Conservation (phyloP, 1,139 yeast genomes). For the Saccharomycopsis hybrid region DNA sequence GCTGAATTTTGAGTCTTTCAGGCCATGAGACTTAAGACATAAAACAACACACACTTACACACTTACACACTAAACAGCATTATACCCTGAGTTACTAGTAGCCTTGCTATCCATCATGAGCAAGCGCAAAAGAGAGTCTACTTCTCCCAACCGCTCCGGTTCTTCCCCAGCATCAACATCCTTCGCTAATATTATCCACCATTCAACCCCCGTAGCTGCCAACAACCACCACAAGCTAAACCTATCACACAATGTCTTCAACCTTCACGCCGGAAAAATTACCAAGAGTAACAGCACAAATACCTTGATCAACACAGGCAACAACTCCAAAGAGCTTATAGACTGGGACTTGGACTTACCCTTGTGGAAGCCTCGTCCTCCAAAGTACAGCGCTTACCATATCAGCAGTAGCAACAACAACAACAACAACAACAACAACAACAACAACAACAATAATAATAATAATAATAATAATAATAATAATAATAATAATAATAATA, state of each 20-base stretch:
- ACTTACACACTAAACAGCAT: too few relatives aligned
- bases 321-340: too few relatives aligned
- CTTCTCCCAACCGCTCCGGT: conserved; percentile 1
- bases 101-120: conserved; percentile 4
- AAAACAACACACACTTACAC: too few relatives aligned
- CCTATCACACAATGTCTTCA: background rate
- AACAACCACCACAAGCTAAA: conserved; percentile 3
- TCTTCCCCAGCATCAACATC: background rate
- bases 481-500: background rate
- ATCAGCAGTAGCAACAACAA: background rate
- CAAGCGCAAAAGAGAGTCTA: conserved; percentile 17
- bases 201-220: background rate
- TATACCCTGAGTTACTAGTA: background rate
- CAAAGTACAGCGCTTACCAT: background rate
- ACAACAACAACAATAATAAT: too few relatives aligned
- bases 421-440: too few relatives aligned
- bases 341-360: background rate
- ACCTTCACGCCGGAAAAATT: conserved; percentile 1
- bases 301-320: background rate
- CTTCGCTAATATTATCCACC: background rate
- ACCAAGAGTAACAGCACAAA: conserved; percentile 8
- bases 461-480: background rate
- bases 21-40: too few relatives aligned
- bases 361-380: background rate
- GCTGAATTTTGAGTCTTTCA: too few relatives aligned